Conservation (phyloP, 805 yeast genomes). For the Barnettozyma wickerhamii region DNA sequence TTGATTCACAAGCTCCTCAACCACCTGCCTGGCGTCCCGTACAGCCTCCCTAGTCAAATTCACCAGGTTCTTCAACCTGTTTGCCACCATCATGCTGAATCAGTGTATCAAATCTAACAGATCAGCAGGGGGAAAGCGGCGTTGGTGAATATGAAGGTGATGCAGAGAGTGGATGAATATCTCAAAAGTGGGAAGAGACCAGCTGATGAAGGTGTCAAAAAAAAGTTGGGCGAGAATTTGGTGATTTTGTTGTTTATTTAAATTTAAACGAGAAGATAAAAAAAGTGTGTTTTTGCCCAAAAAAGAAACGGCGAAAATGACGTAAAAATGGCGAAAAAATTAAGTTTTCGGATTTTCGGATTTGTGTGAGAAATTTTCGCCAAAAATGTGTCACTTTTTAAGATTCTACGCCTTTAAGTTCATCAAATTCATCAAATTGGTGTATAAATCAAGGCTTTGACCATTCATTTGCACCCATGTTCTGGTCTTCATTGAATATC, state of each 20-base stretch:
- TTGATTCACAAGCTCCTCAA: constrained; percentile 40
- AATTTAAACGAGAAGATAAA: too few species aligned
- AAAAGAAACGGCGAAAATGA: not conserved
- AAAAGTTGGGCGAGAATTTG: not conserved
- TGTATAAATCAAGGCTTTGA: too few species aligned
- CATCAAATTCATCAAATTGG: too few species aligned
- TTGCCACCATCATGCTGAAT: constrained; percentile 29
- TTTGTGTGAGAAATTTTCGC: too few species aligned
- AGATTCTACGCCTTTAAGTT: not conserved
- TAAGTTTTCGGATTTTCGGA: too few species aligned
- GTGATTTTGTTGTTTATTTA: not conserved
- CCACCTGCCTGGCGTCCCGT: constrained; percentile 40
- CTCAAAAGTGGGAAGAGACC: not conserved
- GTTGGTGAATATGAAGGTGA: too few species aligned
- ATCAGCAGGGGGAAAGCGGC: not conserved
- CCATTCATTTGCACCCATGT: not conserved
- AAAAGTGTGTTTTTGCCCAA: not conserved
- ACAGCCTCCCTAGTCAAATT: constrained; percentile 43
- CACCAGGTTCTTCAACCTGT: constrained; percentile 39
- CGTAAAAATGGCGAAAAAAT: not conserved
- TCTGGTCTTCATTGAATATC: constrained; percentile 40
- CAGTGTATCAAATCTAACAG: not conserved
- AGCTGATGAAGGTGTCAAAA: not conserved
- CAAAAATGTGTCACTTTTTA: not conserved
- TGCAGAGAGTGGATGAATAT: not conserved